These are phyloP conservation scores for Camellia japonica DNA, from an alignment of 148 eudicot genomes.

Conservation along the genomic window DNA sequence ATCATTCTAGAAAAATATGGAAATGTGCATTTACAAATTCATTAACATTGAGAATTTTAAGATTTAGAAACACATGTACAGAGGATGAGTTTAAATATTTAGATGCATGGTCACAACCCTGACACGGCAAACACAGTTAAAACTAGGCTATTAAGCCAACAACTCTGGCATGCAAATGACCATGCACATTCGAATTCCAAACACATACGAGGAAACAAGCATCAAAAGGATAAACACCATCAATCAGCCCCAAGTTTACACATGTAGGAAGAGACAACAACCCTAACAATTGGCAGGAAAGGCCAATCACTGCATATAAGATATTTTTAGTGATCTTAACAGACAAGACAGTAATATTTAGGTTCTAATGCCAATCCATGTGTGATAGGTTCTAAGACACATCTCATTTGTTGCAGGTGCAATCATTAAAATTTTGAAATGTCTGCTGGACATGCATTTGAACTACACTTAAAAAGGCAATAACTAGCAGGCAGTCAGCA, in stretches of 20 bases:
- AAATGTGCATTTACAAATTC: background rate
- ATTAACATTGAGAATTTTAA: background rate
- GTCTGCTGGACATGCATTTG: background rate
- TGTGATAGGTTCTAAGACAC: too few relatives aligned
- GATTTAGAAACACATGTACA: background rate
- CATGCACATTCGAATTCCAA: background rate
- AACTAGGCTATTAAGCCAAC: background rate
- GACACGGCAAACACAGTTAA: background rate
- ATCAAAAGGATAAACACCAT: slow-evolving; percentile 1
- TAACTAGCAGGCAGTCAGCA: too few relatives aligned
- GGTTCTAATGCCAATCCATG: too few relatives aligned
- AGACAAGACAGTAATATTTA: too few relatives aligned
- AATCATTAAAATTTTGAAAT: background rate
- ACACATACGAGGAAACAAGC: background rate
- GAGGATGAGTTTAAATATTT: background rate
- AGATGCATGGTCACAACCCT: background rate
- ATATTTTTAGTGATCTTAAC: background rate
- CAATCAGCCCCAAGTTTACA: background rate
- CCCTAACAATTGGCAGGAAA: background rate
- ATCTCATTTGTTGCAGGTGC: background rate
- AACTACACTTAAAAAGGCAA: background rate
- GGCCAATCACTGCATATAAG: background rate
- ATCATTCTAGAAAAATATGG: background rate
- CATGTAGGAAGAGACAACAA: background rate
- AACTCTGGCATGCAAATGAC: background rate